phyloP scores from a whole-genome alignment of 1,139 yeast genomes.

The Geotrichum klebahnii region DNA sequence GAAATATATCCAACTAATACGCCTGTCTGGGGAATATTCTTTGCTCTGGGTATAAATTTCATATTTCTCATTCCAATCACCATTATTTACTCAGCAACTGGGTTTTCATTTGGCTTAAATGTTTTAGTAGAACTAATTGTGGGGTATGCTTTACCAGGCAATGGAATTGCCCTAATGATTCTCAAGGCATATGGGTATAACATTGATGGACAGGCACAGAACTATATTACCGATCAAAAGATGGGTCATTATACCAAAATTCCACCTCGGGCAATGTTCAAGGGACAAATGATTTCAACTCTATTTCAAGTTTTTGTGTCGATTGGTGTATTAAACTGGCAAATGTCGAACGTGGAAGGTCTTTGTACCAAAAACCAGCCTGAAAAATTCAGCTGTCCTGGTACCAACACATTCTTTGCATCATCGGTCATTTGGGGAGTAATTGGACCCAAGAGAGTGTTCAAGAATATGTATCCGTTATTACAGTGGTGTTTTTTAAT shows the following conservation, averaged over 20 bases:
- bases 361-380: slow-evolving; percentile 46
- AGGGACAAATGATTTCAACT: slow-evolving; percentile 50
- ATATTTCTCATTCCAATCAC: slow-evolving; percentile 51
- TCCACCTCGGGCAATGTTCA: slow-evolving; percentile 58
- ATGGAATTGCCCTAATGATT: slow-evolving; percentile 55
- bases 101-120: slow-evolving; percentile 50
- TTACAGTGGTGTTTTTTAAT: slow-evolving; percentile 41
- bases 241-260: slow-evolving; percentile 56
- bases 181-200: slow-evolving; percentile 56
- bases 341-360: slow-evolving; percentile 45
- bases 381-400: slow-evolving; percentile 34
- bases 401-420: slow-evolving; percentile 34
- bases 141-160: slow-evolving; percentile 60
- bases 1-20: slow-evolving; percentile 45
- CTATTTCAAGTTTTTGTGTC: slow-evolving; percentile 42
- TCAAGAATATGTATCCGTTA: slow-evolving; percentile 33
- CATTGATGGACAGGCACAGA: slow-evolving; percentile 57
- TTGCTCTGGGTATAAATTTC: slow-evolving; percentile 52
- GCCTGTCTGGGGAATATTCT: slow-evolving; percentile 54
- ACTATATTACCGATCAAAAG: slow-evolving; percentile 53
- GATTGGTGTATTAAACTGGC: slow-evolving; percentile 54
- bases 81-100: slow-evolving; percentile 49
- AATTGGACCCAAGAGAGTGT: slow-evolving; percentile 48
- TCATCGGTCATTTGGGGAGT: slow-evolving; percentile 53
- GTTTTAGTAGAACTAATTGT: slow-evolving; percentile 53